A percentile compares a stretch with the other conserved stretches of the same genome.
Conservation (phyloP, 2,329 filamentous ascomycete genomes). For the Beauveria bassiana region DNA sequence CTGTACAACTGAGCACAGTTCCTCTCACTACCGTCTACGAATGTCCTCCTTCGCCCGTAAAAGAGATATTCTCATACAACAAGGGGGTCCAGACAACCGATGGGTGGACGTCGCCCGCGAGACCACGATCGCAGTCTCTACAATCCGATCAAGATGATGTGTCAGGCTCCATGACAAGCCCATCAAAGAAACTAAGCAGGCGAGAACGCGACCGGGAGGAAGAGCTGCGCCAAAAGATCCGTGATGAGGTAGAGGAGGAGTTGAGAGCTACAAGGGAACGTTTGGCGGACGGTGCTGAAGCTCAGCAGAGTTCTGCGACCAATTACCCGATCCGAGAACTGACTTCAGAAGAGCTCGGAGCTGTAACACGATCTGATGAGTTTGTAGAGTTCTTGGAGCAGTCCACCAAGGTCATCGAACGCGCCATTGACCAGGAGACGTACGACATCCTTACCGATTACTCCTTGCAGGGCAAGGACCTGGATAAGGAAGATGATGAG, state of each 20-base stretch:
- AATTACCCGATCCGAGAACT: slow-evolving; percentile 76
- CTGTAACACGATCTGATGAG: slow-evolving; percentile 84
- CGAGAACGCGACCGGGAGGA: slow-evolving; percentile 79
- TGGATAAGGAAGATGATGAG: slow-evolving; percentile 78
- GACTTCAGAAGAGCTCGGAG: slow-evolving; percentile 76
- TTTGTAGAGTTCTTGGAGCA: slow-evolving; percentile 93
- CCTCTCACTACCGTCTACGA: slow-evolving; percentile 74
- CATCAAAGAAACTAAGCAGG: slow-evolving; percentile 69
- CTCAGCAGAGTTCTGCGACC: slow-evolving; percentile 20
- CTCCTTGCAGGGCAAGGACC: slow-evolving; percentile 66
- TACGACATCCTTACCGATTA: slow-evolving; percentile 97
- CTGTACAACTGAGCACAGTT: slow-evolving; percentile 66
- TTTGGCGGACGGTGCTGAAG: slow-evolving; percentile 35
- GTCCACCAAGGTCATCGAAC: slow-evolving; percentile 94
- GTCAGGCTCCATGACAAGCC: slow-evolving; percentile 46
- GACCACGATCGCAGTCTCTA: slow-evolving; percentile 33
- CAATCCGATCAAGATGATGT: slow-evolving; percentile 55
- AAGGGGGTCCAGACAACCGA: slow-evolving; percentile 91
- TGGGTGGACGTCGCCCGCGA: slow-evolving; percentile 54
- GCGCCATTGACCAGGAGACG: slow-evolving; percentile 80
- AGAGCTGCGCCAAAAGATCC: slow-evolving; percentile 75
- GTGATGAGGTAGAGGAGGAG: slow-evolving; percentile 89
- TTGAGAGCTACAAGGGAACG: slow-evolving; percentile 63
- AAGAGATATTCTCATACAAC: slow-evolving; percentile 91
- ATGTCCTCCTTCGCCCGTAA: slow-evolving; percentile 64